Evolutionary conservation across 495 filamentous ascomycete species (phyloP).

Genomic region (Xylaria scruposa): DNA sequence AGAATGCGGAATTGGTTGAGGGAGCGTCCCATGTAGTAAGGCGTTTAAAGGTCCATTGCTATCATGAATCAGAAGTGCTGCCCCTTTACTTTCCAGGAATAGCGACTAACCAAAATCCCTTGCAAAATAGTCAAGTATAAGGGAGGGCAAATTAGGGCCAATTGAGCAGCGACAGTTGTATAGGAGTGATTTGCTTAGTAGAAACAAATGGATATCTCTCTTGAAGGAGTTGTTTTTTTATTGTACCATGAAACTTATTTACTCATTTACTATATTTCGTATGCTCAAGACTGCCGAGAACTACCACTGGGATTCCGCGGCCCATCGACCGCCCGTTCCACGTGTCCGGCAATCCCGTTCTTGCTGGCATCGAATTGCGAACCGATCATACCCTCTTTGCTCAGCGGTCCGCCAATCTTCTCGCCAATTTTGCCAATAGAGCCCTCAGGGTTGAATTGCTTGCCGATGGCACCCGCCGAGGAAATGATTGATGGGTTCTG

Average conservation of each 20-base stretch:
- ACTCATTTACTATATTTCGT: background rate
- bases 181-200: background rate
- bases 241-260: background rate
- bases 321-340: conserved; percentile 17
- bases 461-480: conserved; percentile 13
- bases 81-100: too few relatives aligned
- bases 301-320: conserved; percentile 22
- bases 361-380: conserved; percentile 24
- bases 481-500: conserved; percentile 23
- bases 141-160: too few relatives aligned
- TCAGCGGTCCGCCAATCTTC: conserved; percentile 17
- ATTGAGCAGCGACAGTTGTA: too few relatives aligned
- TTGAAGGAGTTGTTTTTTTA: background rate
- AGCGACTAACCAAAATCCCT: too few relatives aligned
- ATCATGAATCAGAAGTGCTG: too few relatives aligned
- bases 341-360: conserved; percentile 18
- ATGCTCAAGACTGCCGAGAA: background rate
- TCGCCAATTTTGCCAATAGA: conserved; percentile 17
- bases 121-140: too few relatives aligned
- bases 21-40: too few relatives aligned
- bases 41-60: too few relatives aligned
- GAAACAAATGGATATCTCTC: background rate
- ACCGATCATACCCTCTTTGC: conserved; percentile 17
- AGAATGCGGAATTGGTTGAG: too few relatives aligned
- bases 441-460: conserved; percentile 21